Base-by-base conservation (phyloP, 148 eudicot species). In the Rhododendron mucronatum region DNA sequence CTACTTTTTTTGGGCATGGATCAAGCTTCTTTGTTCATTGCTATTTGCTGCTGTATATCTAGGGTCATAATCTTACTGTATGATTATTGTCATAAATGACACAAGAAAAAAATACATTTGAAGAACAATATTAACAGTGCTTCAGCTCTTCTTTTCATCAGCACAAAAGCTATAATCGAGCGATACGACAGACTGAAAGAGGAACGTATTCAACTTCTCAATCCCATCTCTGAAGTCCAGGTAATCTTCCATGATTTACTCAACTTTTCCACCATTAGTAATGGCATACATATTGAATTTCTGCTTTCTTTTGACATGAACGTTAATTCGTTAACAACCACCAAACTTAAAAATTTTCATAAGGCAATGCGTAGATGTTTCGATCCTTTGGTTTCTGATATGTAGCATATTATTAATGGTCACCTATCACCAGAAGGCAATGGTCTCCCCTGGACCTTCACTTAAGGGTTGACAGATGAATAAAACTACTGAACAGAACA, bases 121-220 rank as follows among this genome's bases (percentile, higher is more conserved):
- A 79, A 1, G 4, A 12, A 23, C 53, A 3, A 14, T 30, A 26
- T 51, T 82, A 1, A 61, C 11, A 23, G 37, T 82, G 35, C 7
- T 23, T 59, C 61, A 35, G 11, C 48, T 51, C 73, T 82, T 13
- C 81, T 69, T 83, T 86, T 84, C 71, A 26, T 74, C 94, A 94
- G 97, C 93, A 90, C 93, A 92, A 93, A 85, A 83, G 57, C 92
- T 59, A 84, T 92, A 77, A 90, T 92, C 0, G 92, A 93, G 81
- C 88, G 94, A 74, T 94, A 92, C 93, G 74, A 88, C 84, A 92
- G 88, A 84, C 50, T 90, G 88, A 90, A 92, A 88, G 93, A 90
- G 79, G 94, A 89, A 79, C 81, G 89, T 65, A 85, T 85, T 81
- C 91, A 91, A 85, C 88, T 84, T 80, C 83, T 88, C 84, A 86